A percentile compares a stretch with the other conserved stretches of the same genome.
phyloP scores from a whole-genome alignment of 75 land plant species.

The Selaginella tamariscina region DNA sequence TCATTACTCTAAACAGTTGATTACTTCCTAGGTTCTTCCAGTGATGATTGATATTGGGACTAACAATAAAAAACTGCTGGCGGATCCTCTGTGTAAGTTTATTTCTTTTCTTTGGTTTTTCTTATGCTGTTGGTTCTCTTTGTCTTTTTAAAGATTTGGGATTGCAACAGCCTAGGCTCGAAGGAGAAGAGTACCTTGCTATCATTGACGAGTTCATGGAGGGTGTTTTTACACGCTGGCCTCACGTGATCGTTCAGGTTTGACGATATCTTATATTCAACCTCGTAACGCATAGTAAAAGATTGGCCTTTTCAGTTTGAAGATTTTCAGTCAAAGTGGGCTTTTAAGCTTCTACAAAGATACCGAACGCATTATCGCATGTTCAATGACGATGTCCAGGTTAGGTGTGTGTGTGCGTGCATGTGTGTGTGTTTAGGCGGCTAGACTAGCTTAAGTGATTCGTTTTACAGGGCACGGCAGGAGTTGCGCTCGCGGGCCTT shows the following conservation, averaged over 20 bases:
- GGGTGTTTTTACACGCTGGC: constrained; percentile 95
- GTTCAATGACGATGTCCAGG: constrained; percentile 99
- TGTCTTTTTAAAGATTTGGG: constrained; percentile 55
- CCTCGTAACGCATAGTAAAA: neutral
- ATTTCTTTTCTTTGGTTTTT: neutral
- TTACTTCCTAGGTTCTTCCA: constrained; percentile 65
- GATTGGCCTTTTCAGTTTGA: constrained; percentile 55
- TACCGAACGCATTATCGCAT: constrained; percentile 71
- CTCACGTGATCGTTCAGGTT: constrained; percentile 97
- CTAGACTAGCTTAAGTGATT: neutral
- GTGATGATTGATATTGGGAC: constrained; percentile 99
- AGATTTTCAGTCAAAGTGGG: constrained; percentile 99
- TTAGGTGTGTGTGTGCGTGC: too few species aligned
- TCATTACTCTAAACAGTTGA: neutral
- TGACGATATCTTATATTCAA: neutral
- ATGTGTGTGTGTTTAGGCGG: too few species aligned
- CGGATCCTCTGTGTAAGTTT: constrained; percentile 76
- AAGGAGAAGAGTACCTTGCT: constrained; percentile 81
- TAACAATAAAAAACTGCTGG: constrained; percentile 80
- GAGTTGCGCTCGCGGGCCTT: constrained; percentile 97
- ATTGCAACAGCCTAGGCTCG: constrained; percentile 70
- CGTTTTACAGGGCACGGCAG: constrained; percentile 80
- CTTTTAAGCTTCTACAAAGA: constrained; percentile 87
- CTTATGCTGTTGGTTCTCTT: neutral
- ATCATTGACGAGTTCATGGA: constrained; percentile 99